Conservation (phyloP, 331 rosid species). For the Quercus lobata region DNA sequence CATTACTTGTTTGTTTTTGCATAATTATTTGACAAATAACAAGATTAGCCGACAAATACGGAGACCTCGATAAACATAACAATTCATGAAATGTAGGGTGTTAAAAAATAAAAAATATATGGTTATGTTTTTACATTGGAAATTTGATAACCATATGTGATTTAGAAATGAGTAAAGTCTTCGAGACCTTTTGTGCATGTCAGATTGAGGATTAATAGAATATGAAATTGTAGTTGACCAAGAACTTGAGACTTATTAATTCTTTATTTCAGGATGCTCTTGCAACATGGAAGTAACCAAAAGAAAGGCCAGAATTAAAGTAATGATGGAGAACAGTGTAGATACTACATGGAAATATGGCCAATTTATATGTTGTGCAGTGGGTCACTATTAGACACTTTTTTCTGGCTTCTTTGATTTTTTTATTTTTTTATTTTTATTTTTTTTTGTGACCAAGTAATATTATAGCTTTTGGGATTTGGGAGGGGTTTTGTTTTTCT, state of each 20-base stretch:
- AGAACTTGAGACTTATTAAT: background rate
- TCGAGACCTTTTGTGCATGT: slow-evolving; percentile 26
- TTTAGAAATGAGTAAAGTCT: slow-evolving; percentile 14
- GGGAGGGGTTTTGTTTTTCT: slow-evolving; percentile 23
- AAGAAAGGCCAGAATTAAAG: background rate
- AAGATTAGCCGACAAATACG: background rate
- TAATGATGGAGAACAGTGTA: background rate
- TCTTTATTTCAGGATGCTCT: slow-evolving; percentile 30
- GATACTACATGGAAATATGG: background rate
- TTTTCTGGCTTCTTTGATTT: background rate
- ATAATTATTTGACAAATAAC: background rate
- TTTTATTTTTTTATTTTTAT: background rate
- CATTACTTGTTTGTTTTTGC: background rate
- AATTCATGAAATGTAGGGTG: background rate
- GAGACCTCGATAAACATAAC: background rate
- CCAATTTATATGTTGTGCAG: slow-evolving; percentile 4
- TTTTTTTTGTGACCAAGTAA: background rate
- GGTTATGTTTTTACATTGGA: background rate
- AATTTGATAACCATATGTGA: slow-evolving; percentile 4
- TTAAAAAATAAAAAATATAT: background rate
- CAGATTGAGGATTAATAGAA: slow-evolving; percentile 21
- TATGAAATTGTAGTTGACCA: slow-evolving; percentile 40
- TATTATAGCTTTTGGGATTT: background rate
- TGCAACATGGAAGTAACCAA: slow-evolving; percentile 24
- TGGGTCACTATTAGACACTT: slow-evolving; percentile 11